phyloP scores from a whole-genome alignment of 2,329 filamentous ascomycete species.

The Botrytis tulipae region DNA sequence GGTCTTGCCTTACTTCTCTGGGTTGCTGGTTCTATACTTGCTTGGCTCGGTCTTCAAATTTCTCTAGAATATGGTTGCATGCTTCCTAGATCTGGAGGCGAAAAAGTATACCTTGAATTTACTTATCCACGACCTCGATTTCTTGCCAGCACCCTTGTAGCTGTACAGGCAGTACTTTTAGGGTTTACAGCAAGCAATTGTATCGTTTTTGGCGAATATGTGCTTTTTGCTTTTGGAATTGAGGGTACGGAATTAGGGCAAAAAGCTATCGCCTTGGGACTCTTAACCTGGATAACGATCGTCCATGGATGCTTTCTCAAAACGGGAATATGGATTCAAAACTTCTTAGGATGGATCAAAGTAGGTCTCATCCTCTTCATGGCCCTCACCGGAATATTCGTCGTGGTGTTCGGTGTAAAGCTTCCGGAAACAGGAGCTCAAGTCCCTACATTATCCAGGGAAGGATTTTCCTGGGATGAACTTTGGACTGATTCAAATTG shows the following conservation, averaged over 20 bases:
- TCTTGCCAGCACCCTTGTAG: conserved; percentile 52
- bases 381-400: conserved; percentile 58
- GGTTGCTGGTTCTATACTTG: conserved; percentile 49
- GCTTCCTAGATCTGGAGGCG: conserved; percentile 49
- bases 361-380: conserved; percentile 60
- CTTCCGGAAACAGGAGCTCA: conserved; percentile 33
- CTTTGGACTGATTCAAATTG: conserved; percentile 66
- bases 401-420: conserved; percentile 47
- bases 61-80: conserved; percentile 48
- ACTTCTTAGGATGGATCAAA: conserved; percentile 62
- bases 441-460: background rate
- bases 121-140: conserved; percentile 52
- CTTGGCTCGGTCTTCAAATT: conserved; percentile 45
- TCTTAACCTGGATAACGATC: conserved; percentile 56
- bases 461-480: conserved; percentile 45
- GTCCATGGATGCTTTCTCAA: conserved; percentile 58
- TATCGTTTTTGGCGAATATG: conserved; percentile 52
- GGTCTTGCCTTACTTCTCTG: conserved; percentile 54
- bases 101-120: conserved; percentile 55
- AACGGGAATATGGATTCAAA: conserved; percentile 59
- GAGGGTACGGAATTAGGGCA: conserved; percentile 47
- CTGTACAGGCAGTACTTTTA: conserved; percentile 49
- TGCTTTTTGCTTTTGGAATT: conserved; percentile 46
- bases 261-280: conserved; percentile 46
- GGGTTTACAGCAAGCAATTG: conserved; percentile 54